A percentile compares a stretch with the other conserved stretches of the same genome.
These are phyloP conservation scores for Mycena sanguinolenta DNA, from an alignment of 768 basidiomycete genomes.

Conservation along the genomic window DNA sequence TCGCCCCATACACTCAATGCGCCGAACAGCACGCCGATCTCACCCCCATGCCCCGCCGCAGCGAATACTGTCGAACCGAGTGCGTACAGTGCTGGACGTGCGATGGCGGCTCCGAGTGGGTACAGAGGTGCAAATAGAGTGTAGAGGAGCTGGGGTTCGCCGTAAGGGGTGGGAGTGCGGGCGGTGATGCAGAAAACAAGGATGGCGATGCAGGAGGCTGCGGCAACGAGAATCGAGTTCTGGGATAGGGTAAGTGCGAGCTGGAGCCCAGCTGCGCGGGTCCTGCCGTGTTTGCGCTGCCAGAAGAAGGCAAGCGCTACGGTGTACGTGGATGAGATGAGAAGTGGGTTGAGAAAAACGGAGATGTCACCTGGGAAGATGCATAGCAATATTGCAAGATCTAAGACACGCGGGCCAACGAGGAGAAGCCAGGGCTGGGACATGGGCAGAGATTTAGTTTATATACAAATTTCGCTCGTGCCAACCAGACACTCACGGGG, in stretches of 20 bases:
- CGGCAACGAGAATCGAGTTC: constrained; percentile 16
- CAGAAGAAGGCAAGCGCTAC: constrained; percentile 17
- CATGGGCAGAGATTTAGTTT: no score
- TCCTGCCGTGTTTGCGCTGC: constrained; percentile 1
- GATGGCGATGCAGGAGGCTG: constrained; percentile 9
- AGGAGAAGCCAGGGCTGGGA: constrained; percentile 18
- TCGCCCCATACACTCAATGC: constrained; percentile 28
- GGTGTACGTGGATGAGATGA: background rate
- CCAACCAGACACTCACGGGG: background rate
- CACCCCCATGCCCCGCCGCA: constrained; percentile 2
- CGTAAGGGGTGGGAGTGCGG: background rate
- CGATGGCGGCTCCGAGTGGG: constrained; percentile 1
- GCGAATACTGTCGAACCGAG: constrained; percentile 19
- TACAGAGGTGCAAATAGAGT: constrained; percentile 6
- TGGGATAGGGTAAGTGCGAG: constrained; percentile 13
- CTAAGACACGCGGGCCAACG: constrained; percentile 6
- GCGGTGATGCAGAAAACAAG: constrained; percentile 6
- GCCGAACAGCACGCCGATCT: constrained; percentile 20
- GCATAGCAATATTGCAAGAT: constrained; percentile 17
- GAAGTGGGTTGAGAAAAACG: background rate
- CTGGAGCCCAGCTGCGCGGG: background rate
- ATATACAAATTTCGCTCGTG: background rate
- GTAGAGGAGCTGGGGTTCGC: background rate
- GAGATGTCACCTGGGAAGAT: constrained; percentile 12
- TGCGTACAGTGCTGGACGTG: constrained; percentile 16